These are phyloP conservation scores for Gossypium trilobum DNA, from an alignment of 441 rosid species.

Conservation along the genomic window DNA sequence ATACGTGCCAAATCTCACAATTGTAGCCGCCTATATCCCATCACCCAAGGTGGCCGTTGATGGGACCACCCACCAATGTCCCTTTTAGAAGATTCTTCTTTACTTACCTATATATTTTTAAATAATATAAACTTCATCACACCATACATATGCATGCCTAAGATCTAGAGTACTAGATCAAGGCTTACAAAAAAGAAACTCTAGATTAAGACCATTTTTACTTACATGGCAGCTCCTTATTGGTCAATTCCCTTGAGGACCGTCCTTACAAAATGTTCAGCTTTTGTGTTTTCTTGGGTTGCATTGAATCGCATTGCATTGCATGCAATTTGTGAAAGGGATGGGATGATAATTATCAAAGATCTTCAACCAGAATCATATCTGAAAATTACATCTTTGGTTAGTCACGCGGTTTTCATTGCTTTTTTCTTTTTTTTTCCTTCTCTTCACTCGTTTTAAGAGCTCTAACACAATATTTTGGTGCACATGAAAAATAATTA, in stretches of 20 bases:
- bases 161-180: slow-evolving; percentile 14
- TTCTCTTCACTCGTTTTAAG: background rate
- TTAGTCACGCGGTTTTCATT: slow-evolving; percentile 37
- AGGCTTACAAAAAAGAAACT: background rate
- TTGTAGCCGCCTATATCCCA: slow-evolving; percentile 25
- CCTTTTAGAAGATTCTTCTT: background rate
- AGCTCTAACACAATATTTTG: background rate
- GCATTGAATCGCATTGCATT: background rate
- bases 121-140: background rate
- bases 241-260: slow-evolving; percentile 20
- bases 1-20: slow-evolving; percentile 7
- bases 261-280: slow-evolving; percentile 2
- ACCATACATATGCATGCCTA: background rate
- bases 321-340: slow-evolving; percentile 24
- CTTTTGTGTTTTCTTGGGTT: background rate
- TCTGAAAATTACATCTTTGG: slow-evolving; percentile 20
- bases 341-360: background rate
- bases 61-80: slow-evolving; percentile 21
- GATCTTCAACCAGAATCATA: slow-evolving; percentile 21
- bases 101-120: background rate
- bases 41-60: slow-evolving; percentile 16
- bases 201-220: background rate
- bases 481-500: background rate
- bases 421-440: background rate
- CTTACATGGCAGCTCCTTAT: slow-evolving; percentile 13